Evolutionary conservation across 306 rosid species (phyloP).

Genomic region (Inga leiocalycina): DNA sequence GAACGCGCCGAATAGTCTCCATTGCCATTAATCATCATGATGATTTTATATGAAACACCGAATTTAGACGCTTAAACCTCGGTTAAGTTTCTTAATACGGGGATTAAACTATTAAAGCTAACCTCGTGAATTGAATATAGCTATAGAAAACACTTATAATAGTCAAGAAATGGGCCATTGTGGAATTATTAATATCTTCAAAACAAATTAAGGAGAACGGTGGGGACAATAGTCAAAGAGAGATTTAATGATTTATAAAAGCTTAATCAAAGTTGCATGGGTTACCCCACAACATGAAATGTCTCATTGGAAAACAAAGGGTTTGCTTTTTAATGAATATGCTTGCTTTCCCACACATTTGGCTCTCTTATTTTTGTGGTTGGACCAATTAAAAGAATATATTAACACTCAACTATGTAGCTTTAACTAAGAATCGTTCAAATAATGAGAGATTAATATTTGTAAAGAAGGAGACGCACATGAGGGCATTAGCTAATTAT

Average conservation of each 20-base stretch:
- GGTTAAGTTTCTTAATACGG: slow-evolving; percentile 32
- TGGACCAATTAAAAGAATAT: slow-evolving; percentile 27
- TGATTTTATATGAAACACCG: slow-evolving; percentile 28
- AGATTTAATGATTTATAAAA: slow-evolving; percentile 25
- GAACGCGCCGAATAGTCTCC: slow-evolving; percentile 31
- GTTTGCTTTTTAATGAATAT: slow-evolving; percentile 23
- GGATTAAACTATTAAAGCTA: slow-evolving; percentile 33
- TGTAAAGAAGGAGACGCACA: slow-evolving; percentile 46
- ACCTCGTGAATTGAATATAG: slow-evolving; percentile 28
- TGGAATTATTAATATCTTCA: slow-evolving; percentile 21
- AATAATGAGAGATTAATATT: slow-evolving; percentile 29
- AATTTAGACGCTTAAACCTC: slow-evolving; percentile 35
- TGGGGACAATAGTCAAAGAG: slow-evolving; percentile 39
- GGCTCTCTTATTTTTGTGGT: slow-evolving; percentile 24
- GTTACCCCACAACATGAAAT: slow-evolving; percentile 21
- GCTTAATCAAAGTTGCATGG: slow-evolving; percentile 35
- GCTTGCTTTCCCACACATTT: slow-evolving; percentile 28
- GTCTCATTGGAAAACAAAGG: slow-evolving; percentile 32
- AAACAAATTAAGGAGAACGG: not conserved
- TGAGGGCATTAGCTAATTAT: slow-evolving; percentile 48
- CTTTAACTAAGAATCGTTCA: not conserved
- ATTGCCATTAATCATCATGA: slow-evolving; percentile 28
- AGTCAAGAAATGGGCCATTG: slow-evolving; percentile 34
- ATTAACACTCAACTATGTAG: not conserved
- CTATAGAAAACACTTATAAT: slow-evolving; percentile 16